Evolutionary conservation across 2,329 filamentous ascomycete genomes (phyloP).

Genomic region (Penicillium sp.): DNA sequence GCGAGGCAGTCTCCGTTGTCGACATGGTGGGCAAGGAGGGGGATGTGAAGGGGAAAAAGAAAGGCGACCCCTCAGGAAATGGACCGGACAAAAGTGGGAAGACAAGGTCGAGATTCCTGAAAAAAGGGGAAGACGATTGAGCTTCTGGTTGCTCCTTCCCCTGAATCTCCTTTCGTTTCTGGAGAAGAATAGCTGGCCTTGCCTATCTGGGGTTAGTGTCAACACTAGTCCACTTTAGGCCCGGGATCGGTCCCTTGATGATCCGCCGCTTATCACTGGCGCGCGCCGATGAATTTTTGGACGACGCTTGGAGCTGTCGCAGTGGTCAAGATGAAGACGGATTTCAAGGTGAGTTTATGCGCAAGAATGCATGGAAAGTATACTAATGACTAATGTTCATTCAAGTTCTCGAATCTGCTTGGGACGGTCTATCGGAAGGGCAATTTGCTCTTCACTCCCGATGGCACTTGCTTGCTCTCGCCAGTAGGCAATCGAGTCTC

Average conservation of each 20-base stretch:
- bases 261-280: constrained; percentile 23
- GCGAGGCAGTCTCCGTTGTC: constrained; percentile 54
- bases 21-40: constrained; percentile 46
- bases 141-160: constrained; percentile 21
- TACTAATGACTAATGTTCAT: constrained; percentile 55
- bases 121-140: constrained; percentile 19
- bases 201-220: constrained; percentile 20
- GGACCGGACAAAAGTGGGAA: constrained; percentile 8
- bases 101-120: constrained; percentile 5
- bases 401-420: constrained; percentile 91
- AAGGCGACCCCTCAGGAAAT: constrained; percentile 11
- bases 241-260: constrained; percentile 16
- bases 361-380: neutral
- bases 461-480: constrained; percentile 91
- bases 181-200: constrained; percentile 27
- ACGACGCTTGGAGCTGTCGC: constrained; percentile 20
- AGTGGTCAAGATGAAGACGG: constrained; percentile 75
- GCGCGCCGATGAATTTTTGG: constrained; percentile 21
- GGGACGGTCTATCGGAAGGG: constrained; percentile 98
- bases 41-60: constrained; percentile 19
- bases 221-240: constrained; percentile 10
- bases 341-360: constrained; percentile 71
- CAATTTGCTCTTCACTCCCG: constrained; percentile 91
- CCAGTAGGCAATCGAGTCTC: constrained; percentile 94
- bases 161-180: constrained; percentile 29